Evolutionary conservation across 1,284 basidiomycete genomes (phyloP).

Genomic region (Neonothopanus nambi): DNA sequence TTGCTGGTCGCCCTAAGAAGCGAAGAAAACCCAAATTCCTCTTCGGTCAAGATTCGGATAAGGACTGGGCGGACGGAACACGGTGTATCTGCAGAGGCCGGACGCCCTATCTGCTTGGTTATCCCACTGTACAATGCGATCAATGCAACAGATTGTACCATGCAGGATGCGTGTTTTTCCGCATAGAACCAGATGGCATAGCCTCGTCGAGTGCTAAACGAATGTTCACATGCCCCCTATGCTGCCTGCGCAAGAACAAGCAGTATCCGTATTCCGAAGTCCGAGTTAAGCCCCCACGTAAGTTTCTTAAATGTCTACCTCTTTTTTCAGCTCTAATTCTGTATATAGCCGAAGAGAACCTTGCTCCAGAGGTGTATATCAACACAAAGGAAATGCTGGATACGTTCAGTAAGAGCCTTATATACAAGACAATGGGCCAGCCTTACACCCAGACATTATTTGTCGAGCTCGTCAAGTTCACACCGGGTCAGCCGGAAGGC

Average conservation of each 20-base stretch:
- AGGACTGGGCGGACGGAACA: conserved; percentile 72
- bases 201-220: conserved; percentile 31
- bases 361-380: conserved; percentile 55
- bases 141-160: conserved; percentile 68
- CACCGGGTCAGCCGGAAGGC: conserved; percentile 41
- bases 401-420: conserved; percentile 67
- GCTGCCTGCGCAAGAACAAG: conserved; percentile 70
- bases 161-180: conserved; percentile 73
- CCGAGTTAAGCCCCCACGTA: conserved; percentile 65
- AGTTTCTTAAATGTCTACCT: conserved; percentile 27
- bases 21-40: conserved; percentile 67
- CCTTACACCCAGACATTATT: conserved; percentile 70
- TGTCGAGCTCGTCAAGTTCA: conserved; percentile 71
- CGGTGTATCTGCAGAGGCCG: conserved; percentile 79
- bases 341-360: conserved; percentile 37
- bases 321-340: conserved; percentile 15
- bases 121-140: conserved; percentile 67
- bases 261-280: conserved; percentile 72
- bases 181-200: conserved; percentile 22
- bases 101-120: conserved; percentile 56
- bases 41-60: conserved; percentile 75
- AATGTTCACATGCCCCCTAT: conserved; percentile 68
- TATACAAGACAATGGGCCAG: conserved; percentile 63
- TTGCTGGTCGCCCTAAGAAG: conserved; percentile 71
- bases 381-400: conserved; percentile 73